Base-by-base conservation (phyloP, 2,329 filamentous ascomycete genomes). In the Colletotrichum sp. region DNA sequence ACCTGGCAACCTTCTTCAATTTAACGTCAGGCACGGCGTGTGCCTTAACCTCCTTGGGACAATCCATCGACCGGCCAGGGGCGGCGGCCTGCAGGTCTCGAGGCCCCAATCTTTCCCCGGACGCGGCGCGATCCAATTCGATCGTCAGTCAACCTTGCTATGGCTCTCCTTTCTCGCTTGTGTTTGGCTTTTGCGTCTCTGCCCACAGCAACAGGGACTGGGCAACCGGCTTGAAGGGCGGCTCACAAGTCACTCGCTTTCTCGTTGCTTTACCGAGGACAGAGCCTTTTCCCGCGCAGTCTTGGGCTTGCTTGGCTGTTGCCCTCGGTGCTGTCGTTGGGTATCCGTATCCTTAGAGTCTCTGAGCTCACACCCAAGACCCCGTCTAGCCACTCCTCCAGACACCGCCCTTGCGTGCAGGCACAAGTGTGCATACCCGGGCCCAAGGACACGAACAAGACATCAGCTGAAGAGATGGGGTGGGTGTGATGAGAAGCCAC, bases 41-140 rank as follows among this genome's bases (percentile, higher is more conserved):
- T 18, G 36, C 36, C 36, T 39, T 39, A 18, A 39, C 64, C 34
- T 68, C 15, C 43, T 25, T 28, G 15, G 22, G 25, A 22, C 27
- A 32, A 36, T 64, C 48, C 60, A 56, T 22, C 16, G 36, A 39
- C 16, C 52, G 25, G 60, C 34, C 66, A 71, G 61, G 67, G 69
- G 64, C 56, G 36, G 36, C 16, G 36, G 36, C 36, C 16, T 39
- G 36, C 36, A 39, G 36, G 36, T 39, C 36, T 39, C 36, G 36
- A 68, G 64, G 73, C 56, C 64, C 69, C 70, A 67, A 62, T 72
- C 62, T 75, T 75, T 75, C 73, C 73, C 73, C 73, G 67, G 73
- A 75, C 56, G 34, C 64, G 72, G 72, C 72, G 64, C 73, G 64
- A 75, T 75, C 64, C 73, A 72, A 75, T 75, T 75, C 73, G 70